Percentiles rank a stretch among this genome's conserved stretches.
Evolutionary conservation across 2,329 filamentous ascomycete genomes (phyloP).

Genomic region (Diplodia intermedia): DNA sequence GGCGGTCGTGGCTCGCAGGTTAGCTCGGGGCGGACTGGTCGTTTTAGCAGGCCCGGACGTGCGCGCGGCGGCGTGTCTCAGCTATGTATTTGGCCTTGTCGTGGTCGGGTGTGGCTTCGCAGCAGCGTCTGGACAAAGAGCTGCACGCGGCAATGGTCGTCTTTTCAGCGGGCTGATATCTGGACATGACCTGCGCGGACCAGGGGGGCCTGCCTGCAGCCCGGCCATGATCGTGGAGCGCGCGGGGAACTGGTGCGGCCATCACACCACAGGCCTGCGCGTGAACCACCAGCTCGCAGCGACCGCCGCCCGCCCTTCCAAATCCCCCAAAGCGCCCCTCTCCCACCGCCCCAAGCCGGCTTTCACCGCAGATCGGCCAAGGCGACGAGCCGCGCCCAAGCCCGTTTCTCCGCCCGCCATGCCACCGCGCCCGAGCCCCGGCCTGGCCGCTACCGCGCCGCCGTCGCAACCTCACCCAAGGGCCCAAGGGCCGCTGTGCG

Average conservation of each 20-base stretch:
- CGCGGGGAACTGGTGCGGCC: slow-evolving; percentile 30
- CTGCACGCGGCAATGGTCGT: not conserved
- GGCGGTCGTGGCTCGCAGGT: slow-evolving; percentile 22
- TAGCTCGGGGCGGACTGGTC: slow-evolving; percentile 15
- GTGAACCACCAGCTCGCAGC: slow-evolving; percentile 17
- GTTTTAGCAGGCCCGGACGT: slow-evolving; percentile 21
- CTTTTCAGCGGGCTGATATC: slow-evolving; percentile 26
- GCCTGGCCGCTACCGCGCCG: slow-evolving; percentile 4
- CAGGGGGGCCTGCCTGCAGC: slow-evolving; percentile 23
- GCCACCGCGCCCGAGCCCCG: slow-evolving; percentile 5
- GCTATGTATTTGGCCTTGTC: slow-evolving; percentile 6
- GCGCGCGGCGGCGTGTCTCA: slow-evolving; percentile 28
- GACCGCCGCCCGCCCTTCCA: slow-evolving; percentile 10
- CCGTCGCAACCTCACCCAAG: slow-evolving; percentile 9
- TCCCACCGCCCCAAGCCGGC: slow-evolving; percentile 17
- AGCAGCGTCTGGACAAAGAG: slow-evolving; percentile 18
- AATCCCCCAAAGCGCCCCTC: slow-evolving; percentile 13
- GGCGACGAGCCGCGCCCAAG: slow-evolving; percentile 21
- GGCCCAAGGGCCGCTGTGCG: slow-evolving; percentile 10
- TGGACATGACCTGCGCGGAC: slow-evolving; percentile 3
- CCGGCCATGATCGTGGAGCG: slow-evolving; percentile 11
- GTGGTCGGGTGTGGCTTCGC: slow-evolving; percentile 19
- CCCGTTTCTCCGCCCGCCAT: slow-evolving; percentile 26
- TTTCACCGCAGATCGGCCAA: slow-evolving; percentile 28
- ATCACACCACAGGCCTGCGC: slow-evolving; percentile 27